phyloP scores from a whole-genome alignment of 106 monocot genomes.

The Dioscorea zingiberensis region DNA sequence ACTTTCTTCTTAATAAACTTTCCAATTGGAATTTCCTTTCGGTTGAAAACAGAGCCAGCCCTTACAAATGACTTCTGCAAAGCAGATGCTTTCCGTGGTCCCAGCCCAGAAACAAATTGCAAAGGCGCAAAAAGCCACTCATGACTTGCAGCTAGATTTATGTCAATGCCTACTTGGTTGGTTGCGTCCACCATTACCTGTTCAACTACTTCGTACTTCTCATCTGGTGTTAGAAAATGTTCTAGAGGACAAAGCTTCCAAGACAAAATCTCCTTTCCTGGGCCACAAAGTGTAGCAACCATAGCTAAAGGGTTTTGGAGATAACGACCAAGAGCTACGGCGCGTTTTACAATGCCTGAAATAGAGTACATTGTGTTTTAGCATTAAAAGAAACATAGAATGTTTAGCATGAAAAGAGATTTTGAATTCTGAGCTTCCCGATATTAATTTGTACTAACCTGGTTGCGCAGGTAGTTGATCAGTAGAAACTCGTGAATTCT shows the following conservation, averaged over 20 bases:
- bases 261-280: slow-evolving; percentile 84
- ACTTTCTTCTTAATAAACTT: slow-evolving; percentile 77
- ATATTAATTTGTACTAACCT: slow-evolving; percentile 30
- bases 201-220: slow-evolving; percentile 89
- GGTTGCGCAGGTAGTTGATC: slow-evolving; percentile 90
- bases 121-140: slow-evolving; percentile 94
- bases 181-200: slow-evolving; percentile 97
- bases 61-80: slow-evolving; percentile 78
- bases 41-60: slow-evolving; percentile 57
- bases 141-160: slow-evolving; percentile 92
- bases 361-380: not conserved
- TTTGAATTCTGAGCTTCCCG: not conserved
- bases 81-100: slow-evolving; percentile 82
- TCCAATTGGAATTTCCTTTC: slow-evolving; percentile 80
- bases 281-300: slow-evolving; percentile 94
- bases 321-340: slow-evolving; percentile 89
- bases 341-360: slow-evolving; percentile 90
- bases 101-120: slow-evolving; percentile 92
- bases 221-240: slow-evolving; percentile 78
- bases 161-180: slow-evolving; percentile 84
- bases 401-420: too few species aligned
- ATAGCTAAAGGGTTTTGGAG: slow-evolving; percentile 96
- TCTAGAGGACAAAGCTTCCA: slow-evolving; percentile 89
- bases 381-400: not conserved
- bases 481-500: slow-evolving; percentile 73